Evolutionary conservation across 1,284 basidiomycete species (phyloP), one percentile per base, ranked within the genome.

Genomic region (Paramarasmius palmivorus): DNA sequence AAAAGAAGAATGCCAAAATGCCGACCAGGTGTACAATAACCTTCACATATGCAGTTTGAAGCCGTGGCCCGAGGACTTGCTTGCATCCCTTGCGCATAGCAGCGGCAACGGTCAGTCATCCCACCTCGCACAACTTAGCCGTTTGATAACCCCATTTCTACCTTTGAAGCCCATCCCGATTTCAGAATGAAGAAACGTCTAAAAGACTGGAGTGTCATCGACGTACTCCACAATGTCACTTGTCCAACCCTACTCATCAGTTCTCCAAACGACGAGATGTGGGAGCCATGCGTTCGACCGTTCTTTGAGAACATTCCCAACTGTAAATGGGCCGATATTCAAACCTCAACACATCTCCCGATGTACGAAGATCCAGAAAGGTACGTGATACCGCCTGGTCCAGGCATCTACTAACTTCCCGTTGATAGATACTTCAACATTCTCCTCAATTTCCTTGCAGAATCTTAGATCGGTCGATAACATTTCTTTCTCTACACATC

Each of bases 301-400:
- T 54, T 54, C 25, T 54, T 50, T 25, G 17, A 42, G 14, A 20
- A 44, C 22, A 50, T 54, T 25, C 40, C 47, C 9, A 34, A 49
- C 4, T 54, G 53, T 40, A 54, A 54, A 20, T 54, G 53, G 53
- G 48, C 50, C 6, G 53, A 50, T 19, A 42, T 50, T n/a, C 17
- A 54, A 14, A 37, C 26, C 26, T 17, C 29, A 34, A 39, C 53
- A 14, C 53, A 54, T 38, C 25, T 50, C 17, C 53, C 53, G 5
- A 45, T 54, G 40, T 54, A 45, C 29, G 48, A 54, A 37, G 53
- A 49, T 19, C 39, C 53, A n/a, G 40, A 49, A 36, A 54, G 20
- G 53, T 54, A 32, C 19, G 34, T 36, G 22, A 12, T 36, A 20
- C 17, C 15, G 22, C 25, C 29, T 19, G 14, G 25, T 19, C 32